Conservation (phyloP, 1,139 yeast species). For the Torulaspora pretoriensis region DNA sequence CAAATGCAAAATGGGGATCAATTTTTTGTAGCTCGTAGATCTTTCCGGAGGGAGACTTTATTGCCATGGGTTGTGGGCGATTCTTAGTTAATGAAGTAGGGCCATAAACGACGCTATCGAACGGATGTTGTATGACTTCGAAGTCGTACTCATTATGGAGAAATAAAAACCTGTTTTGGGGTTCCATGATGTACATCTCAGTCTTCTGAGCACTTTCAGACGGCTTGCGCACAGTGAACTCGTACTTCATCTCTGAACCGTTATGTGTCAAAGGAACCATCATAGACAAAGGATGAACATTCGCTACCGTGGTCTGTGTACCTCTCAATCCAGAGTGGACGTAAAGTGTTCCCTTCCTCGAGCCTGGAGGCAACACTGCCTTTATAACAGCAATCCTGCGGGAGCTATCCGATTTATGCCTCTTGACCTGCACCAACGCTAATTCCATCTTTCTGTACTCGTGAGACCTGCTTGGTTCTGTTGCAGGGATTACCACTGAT, state of each 20-base stretch:
- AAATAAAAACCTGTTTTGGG: constrained; percentile 66
- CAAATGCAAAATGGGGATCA: constrained; percentile 45
- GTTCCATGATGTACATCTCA: constrained; percentile 79
- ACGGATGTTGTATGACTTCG: constrained; percentile 60
- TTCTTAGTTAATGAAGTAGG: constrained; percentile 41
- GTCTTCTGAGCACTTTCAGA: constrained; percentile 62
- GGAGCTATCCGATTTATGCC: constrained; percentile 48
- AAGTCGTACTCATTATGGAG: constrained; percentile 60
- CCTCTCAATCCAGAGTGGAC: constrained; percentile 72
- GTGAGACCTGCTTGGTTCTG: constrained; percentile 15
- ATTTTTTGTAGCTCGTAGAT: constrained; percentile 55
- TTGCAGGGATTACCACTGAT: constrained; percentile 32
- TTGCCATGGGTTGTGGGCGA: constrained; percentile 49
- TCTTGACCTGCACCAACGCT: constrained; percentile 70
- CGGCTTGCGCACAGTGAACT: constrained; percentile 71
- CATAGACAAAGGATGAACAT: constrained; percentile 66
- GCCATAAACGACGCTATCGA: constrained; percentile 48
- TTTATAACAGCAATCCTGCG: constrained; percentile 71
- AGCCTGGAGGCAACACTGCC: constrained; percentile 69
- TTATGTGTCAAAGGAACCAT: constrained; percentile 74
- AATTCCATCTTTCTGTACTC: constrained; percentile 43
- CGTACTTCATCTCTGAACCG: constrained; percentile 57
- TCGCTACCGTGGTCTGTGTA: constrained; percentile 52
- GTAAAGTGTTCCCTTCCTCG: constrained; percentile 66
- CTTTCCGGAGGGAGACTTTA: constrained; percentile 83